Percentiles rank a stretch among this genome's conserved stretches.
These are phyloP conservation scores for Zizania palustris DNA, from an alignment of 202 grass and related monocot genomes.

Conservation along the genomic window DNA sequence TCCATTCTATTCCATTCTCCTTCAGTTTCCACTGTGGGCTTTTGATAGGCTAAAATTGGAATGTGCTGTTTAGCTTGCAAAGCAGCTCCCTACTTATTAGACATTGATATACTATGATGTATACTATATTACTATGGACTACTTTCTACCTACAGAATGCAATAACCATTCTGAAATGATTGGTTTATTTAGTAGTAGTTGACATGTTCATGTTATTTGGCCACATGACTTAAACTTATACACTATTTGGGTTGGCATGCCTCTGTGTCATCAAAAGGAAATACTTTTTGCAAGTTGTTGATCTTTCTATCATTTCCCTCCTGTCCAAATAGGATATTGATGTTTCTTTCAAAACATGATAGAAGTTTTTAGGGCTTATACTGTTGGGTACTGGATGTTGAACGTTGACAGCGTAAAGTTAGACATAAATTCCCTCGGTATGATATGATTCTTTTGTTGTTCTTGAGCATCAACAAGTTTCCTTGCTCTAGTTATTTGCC, in stretches of 20 bases:
- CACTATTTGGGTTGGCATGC: not conserved
- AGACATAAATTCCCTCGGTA: not conserved
- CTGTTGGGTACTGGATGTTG: not conserved
- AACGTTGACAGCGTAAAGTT: slow-evolving; percentile 9
- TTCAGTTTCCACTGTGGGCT: too few species aligned
- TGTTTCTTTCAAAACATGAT: not conserved
- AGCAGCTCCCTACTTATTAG: not conserved
- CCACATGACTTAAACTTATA: not conserved
- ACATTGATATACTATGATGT: not conserved
- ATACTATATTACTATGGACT: too few species aligned
- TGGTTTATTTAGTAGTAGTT: slow-evolving; percentile 2
- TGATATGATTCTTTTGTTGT: slow-evolving; percentile 15
- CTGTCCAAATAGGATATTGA: not conserved
- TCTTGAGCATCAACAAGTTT: not conserved
- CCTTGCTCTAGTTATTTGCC: not conserved
- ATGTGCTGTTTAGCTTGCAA: not conserved
- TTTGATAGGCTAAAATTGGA: not conserved
- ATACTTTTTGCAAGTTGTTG: not conserved
- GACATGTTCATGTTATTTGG: slow-evolving; percentile 1
- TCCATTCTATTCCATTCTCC: too few species aligned
- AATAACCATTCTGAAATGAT: slow-evolving; percentile 4
- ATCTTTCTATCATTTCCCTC: not conserved
- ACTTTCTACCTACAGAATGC: slow-evolving; percentile 13
- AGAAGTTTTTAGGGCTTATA: not conserved
- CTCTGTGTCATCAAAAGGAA: not conserved